Evolutionary conservation across 2,329 filamentous ascomycete genomes (phyloP).

Genomic region (Nemania sp.): DNA sequence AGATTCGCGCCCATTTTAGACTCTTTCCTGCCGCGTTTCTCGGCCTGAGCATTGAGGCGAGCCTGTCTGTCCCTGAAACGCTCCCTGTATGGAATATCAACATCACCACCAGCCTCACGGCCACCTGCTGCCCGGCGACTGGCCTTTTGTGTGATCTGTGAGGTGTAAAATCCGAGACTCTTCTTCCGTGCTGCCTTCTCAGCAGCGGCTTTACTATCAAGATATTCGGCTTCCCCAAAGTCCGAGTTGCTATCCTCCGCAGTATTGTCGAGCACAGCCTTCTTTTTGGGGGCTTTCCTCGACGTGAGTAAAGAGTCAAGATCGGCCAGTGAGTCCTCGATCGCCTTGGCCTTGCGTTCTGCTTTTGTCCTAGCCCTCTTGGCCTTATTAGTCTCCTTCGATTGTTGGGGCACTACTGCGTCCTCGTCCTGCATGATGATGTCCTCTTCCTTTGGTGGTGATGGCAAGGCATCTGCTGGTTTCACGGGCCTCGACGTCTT

Average conservation of each 20-base stretch:
- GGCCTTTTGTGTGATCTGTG: slow-evolving; percentile 92
- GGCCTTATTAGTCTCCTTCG: slow-evolving; percentile 36
- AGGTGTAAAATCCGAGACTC: slow-evolving; percentile 95
- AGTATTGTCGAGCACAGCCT: slow-evolving; percentile 33
- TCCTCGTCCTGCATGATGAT: slow-evolving; percentile 44
- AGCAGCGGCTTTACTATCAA: slow-evolving; percentile 77
- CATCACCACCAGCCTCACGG: slow-evolving; percentile 76
- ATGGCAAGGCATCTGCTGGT: slow-evolving; percentile 28
- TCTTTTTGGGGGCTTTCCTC: slow-evolving; percentile 53
- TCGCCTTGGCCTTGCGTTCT: slow-evolving; percentile 55
- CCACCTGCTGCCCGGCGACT: slow-evolving; percentile 79
- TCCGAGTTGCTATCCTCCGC: slow-evolving; percentile 72
- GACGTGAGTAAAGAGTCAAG: slow-evolving; percentile 65
- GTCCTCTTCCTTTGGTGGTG: slow-evolving; percentile 38
- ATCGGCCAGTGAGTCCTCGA: slow-evolving; percentile 72
- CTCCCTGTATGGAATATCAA: slow-evolving; percentile 86
- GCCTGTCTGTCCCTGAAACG: slow-evolving; percentile 83
- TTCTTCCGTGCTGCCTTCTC: slow-evolving; percentile 92
- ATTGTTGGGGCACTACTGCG: slow-evolving; percentile 30
- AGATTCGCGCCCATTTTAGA: slow-evolving; percentile 68
- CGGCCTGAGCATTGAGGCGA: slow-evolving; percentile 85
- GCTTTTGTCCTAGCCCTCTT: slow-evolving; percentile 47
- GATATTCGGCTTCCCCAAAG: slow-evolving; percentile 85
- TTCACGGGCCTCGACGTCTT: slow-evolving; percentile 48
- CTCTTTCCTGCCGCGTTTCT: slow-evolving; percentile 74